Evolutionary conservation across 2,329 filamentous ascomycete species (phyloP).

Genomic region (Xylaria sp.): DNA sequence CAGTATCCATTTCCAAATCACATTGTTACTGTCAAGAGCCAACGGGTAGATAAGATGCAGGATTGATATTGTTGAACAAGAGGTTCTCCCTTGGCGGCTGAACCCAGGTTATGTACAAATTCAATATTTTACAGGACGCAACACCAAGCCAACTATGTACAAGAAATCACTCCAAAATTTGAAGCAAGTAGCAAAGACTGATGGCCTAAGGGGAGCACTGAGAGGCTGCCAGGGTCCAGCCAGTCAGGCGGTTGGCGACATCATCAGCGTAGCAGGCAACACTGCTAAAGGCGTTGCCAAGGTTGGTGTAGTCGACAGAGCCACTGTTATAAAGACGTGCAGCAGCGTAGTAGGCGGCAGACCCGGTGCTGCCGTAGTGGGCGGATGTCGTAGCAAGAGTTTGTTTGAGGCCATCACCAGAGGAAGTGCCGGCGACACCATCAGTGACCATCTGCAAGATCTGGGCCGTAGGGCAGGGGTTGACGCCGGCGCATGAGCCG

Average conservation of each 20-base stretch:
- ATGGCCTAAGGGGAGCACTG: not conserved
- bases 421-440: constrained; percentile 55
- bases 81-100: not conserved
- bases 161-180: not conserved
- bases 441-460: constrained; percentile 53
- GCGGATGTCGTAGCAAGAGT: constrained; percentile 47
- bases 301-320: constrained; percentile 51
- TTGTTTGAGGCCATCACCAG: constrained; percentile 57
- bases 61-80: not conserved
- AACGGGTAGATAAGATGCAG: not conserved
- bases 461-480: constrained; percentile 44
- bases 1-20: not conserved
- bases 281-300: constrained; percentile 54
- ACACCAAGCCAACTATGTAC: not conserved
- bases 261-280: constrained; percentile 64
- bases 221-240: constrained; percentile 29
- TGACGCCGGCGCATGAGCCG: constrained; percentile 52
- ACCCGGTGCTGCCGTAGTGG: constrained; percentile 45
- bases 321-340: constrained; percentile 65
- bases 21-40: not conserved
- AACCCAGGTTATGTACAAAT: not conserved
- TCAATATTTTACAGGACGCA: not conserved
- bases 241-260: constrained; percentile 55
- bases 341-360: constrained; percentile 56
- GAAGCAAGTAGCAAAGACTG: not conserved